phyloP scores from a whole-genome alignment of 345 rosid species.

The Iberis pinnata region DNA sequence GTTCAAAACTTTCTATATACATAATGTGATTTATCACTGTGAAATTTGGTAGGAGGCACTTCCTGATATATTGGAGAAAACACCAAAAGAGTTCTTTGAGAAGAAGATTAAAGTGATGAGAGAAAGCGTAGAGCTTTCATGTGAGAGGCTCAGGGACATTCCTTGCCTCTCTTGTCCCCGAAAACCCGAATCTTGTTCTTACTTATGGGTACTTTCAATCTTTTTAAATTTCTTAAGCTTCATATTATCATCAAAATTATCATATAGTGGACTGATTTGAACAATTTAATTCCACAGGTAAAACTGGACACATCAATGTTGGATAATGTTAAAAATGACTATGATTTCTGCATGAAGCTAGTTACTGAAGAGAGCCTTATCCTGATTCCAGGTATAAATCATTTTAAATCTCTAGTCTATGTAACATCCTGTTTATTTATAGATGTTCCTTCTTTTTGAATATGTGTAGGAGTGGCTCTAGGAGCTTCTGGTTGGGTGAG shows the following conservation, averaged over 20 bases:
- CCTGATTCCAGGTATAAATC: too few species aligned
- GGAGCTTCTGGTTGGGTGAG: too few species aligned
- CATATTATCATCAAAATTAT: neutral
- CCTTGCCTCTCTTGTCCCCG: conserved; percentile 46
- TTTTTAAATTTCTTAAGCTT: neutral
- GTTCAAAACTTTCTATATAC: too few species aligned
- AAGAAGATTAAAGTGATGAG: conserved; percentile 32
- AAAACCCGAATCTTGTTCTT: conserved; percentile 64
- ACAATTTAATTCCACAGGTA: conserved; percentile 19
- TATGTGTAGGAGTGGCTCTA: too few species aligned
- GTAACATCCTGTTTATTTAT: too few species aligned
- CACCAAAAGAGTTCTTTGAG: conserved; percentile 45
- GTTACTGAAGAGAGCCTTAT: too few species aligned
- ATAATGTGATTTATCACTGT: neutral
- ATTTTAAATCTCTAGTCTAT: too few species aligned
- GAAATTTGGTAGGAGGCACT: conserved; percentile 33
- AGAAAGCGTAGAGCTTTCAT: conserved; percentile 37
- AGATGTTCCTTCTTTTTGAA: too few species aligned
- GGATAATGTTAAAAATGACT: too few species aligned
- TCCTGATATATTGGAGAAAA: conserved; percentile 49
- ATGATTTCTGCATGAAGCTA: too few species aligned
- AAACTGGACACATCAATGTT: conserved; percentile 31
- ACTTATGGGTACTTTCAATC: conserved; percentile 17
- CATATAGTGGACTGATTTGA: neutral
- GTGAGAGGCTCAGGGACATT: conserved; percentile 43